A percentile compares a stretch with the other conserved stretches of the same genome.
Conservation (phyloP, 1,284 basidiomycete species). For the Rhodotorula sp. region DNA sequence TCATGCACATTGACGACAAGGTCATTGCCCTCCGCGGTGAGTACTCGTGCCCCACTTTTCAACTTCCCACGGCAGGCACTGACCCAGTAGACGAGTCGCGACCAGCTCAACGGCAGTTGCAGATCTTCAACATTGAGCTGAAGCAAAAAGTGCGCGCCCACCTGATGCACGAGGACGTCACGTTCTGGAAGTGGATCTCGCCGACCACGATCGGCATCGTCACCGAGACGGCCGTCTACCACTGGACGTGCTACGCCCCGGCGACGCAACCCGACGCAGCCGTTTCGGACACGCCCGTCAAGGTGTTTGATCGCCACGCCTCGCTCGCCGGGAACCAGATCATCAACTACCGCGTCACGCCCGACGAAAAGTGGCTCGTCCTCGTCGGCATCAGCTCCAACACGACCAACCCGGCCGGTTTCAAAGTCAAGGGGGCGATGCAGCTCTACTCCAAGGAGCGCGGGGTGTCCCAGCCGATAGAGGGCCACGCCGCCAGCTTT, state of each 20-base stretch:
- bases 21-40: constrained; percentile 91
- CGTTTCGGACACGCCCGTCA: constrained; percentile 69
- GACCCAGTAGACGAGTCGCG: not conserved
- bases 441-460: constrained; percentile 88
- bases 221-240: constrained; percentile 84
- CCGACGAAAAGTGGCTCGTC: constrained; percentile 96
- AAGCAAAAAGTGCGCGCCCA: constrained; percentile 98
- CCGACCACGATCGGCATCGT: constrained; percentile 90
- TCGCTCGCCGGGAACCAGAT: constrained; percentile 94
- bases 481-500: constrained; percentile 97
- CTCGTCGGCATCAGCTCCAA: constrained; percentile 95
- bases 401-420: constrained; percentile 82
- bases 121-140: constrained; percentile 96
- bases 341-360: constrained; percentile 92
- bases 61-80: not conserved
- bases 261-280: constrained; percentile 30
- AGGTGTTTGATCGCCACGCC: constrained; percentile 95
- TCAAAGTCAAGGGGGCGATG: constrained; percentile 97
- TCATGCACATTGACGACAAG: constrained; percentile 97
- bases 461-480: constrained; percentile 96
- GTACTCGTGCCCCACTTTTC: constrained; percentile 36
- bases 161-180: constrained; percentile 87
- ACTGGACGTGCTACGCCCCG: constrained; percentile 36
- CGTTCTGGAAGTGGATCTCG: constrained; percentile 99
- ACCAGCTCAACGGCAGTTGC: constrained; percentile 84